Conservation (phyloP, 768 basidiomycete genomes). For the Mycena latifolia region DNA sequence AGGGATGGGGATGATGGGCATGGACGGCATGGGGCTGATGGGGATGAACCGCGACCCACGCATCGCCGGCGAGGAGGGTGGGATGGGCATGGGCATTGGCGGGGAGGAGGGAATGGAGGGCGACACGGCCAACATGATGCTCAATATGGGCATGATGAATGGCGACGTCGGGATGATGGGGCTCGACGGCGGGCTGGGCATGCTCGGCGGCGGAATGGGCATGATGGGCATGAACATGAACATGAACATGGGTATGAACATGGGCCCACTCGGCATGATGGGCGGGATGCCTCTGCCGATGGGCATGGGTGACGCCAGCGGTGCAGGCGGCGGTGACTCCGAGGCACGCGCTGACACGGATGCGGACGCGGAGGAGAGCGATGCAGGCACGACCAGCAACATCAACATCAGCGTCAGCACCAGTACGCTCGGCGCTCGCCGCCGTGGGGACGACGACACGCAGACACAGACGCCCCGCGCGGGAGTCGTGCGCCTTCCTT, state of each 20-base stretch:
- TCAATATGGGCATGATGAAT: conserved; percentile 38
- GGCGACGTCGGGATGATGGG: conserved; percentile 25
- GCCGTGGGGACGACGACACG: conserved; percentile 27
- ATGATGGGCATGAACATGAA: conserved; percentile 20
- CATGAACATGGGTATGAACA: conserved; percentile 23
- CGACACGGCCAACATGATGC: conserved; percentile 31
- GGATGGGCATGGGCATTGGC: conserved; percentile 36
- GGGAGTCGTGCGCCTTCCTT: conserved; percentile 32
- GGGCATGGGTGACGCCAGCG: conserved; percentile 30
- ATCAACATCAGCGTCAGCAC: background rate
- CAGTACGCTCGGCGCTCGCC: background rate
- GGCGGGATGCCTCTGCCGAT: conserved; percentile 25
- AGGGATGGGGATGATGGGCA: conserved; percentile 26
- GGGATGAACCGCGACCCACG: conserved; percentile 15
- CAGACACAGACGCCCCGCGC: conserved; percentile 37
- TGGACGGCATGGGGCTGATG: conserved; percentile 22
- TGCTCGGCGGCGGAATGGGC: conserved; percentile 23
- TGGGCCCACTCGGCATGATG: conserved; percentile 25
- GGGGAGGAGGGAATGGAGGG: conserved; percentile 31
- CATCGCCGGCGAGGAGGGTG: conserved; percentile 14
- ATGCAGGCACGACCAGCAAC: conserved; percentile 11
- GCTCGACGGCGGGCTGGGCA: conserved; percentile 26
- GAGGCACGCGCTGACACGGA: conserved; percentile 35
- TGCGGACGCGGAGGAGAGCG: conserved; percentile 36
- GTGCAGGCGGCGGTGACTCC: conserved; percentile 29